phyloP scores from a whole-genome alignment of 495 filamentous ascomycete species.

The Penicillium ucsense region DNA sequence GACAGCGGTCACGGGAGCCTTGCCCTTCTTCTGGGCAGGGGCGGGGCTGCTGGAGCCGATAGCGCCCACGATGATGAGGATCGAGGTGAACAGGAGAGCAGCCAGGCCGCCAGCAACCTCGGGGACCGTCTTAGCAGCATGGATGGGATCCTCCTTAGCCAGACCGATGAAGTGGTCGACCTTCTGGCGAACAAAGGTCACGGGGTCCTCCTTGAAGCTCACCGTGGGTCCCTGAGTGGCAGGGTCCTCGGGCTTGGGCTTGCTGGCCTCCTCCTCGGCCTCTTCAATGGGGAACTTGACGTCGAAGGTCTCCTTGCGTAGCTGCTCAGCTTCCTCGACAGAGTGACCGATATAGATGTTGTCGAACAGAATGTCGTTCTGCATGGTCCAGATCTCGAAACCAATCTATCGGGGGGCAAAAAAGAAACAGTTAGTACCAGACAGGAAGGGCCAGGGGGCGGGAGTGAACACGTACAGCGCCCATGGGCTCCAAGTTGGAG shows the following conservation, averaged over 20 bases:
- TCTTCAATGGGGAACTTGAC: constrained; percentile 82
- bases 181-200: constrained; percentile 84
- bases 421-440: constrained; percentile 4
- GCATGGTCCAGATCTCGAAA: constrained; percentile 99
- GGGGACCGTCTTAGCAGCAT: constrained; percentile 84
- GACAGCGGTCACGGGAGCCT: constrained; percentile 57
- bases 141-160: constrained; percentile 75
- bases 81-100: constrained; percentile 56
- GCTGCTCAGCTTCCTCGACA: constrained; percentile 78
- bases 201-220: constrained; percentile 87
- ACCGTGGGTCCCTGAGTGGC: constrained; percentile 61
- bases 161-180: constrained; percentile 78
- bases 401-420: constrained; percentile 52
- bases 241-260: constrained; percentile 65
- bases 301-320: constrained; percentile 87
- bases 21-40: constrained; percentile 54
- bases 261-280: constrained; percentile 69
- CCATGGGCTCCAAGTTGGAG: constrained; percentile 94
- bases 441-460: background rate
- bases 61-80: constrained; percentile 56
- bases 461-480: constrained; percentile 58
- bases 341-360: constrained; percentile 99
- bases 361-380: constrained; percentile 96
- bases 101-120: constrained; percentile 77
- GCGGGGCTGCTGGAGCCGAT: constrained; percentile 45